These are phyloP conservation scores for Monosporozyma aquatica DNA, from an alignment of 805 yeast genomes.

Conservation along the genomic window DNA sequence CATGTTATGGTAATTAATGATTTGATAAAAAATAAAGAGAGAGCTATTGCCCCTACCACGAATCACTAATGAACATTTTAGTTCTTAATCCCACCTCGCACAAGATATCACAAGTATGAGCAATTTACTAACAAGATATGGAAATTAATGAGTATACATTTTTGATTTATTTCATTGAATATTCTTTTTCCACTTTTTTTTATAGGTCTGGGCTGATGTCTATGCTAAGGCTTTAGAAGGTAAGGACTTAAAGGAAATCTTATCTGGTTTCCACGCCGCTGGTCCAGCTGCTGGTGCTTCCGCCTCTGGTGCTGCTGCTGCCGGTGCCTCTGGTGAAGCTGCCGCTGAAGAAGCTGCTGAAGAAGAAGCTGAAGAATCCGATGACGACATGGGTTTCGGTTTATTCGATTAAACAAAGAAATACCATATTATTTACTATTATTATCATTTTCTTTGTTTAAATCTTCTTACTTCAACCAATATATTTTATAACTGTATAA, in stretches of 20 bases:
- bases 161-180: neutral
- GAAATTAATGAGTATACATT: no score
- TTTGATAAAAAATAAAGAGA: no score
- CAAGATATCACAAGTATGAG: no score
- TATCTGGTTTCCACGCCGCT: conserved; percentile 45
- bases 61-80: no score
- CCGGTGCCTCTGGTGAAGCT: conserved; percentile 41
- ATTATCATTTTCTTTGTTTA: neutral
- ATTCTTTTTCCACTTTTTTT: neutral
- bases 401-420: conserved; percentile 61
- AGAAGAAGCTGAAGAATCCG: conserved; percentile 67
- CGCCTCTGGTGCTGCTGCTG: conserved; percentile 38
- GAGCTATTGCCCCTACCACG: no score
- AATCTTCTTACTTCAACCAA: neutral
- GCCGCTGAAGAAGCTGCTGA: conserved; percentile 55
- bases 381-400: conserved; percentile 90
- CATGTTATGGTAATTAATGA: no score
- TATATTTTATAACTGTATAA: conserved; percentile 1
- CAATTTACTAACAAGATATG: no score
- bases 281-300: conserved; percentile 38
- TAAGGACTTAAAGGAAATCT: conserved; percentile 64
- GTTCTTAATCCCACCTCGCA: no score
- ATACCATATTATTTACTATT: neutral
- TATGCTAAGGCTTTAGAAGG: conserved; percentile 80
- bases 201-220: conserved; percentile 64